A percentile compares a stretch with the other conserved stretches of the same genome.
Evolutionary conservation across 768 basidiomycete species (phyloP).

Genomic region (Pulveroboletus frians): DNA sequence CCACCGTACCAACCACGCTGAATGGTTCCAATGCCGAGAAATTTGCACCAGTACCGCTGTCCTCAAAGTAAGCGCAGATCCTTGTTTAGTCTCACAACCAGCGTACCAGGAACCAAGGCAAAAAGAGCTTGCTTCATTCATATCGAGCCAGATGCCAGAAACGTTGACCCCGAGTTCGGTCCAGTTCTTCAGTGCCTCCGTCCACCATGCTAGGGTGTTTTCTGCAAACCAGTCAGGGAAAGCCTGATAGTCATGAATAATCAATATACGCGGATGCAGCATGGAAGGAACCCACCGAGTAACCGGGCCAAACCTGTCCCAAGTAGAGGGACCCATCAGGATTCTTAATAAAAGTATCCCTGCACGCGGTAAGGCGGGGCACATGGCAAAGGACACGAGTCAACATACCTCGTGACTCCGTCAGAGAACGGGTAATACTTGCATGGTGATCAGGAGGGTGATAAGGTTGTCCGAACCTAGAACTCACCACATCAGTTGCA

Average conservation of each 20-base stretch:
- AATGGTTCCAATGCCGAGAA: constrained; percentile 55
- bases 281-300: constrained; percentile 43
- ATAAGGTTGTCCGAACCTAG: neutral
- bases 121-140: constrained; percentile 64
- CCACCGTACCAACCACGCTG: constrained; percentile 41
- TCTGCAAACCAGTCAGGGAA: constrained; percentile 61
- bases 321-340: constrained; percentile 68
- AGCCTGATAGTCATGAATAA: constrained; percentile 29
- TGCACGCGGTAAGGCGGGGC: constrained; percentile 18
- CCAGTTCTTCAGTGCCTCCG: constrained; percentile 56
- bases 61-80: neutral
- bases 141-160: constrained; percentile 65
- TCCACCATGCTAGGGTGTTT: constrained; percentile 53
- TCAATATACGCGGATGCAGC: neutral
- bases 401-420: constrained; percentile 52
- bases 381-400: neutral
- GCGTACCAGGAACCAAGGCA: constrained; percentile 54
- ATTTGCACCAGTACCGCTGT: constrained; percentile 48
- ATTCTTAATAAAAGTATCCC: constrained; percentile 69
- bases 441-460: neutral
- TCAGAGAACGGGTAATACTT: constrained; percentile 67
- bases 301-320: constrained; percentile 77
- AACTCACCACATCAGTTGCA: constrained; percentile 56
- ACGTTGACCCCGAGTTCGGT: constrained; percentile 46
- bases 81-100: rapidly evolving